Evolutionary conservation across 306 rosid species (phyloP), one percentile per base, ranked within the genome.

Genomic region (Acmispon strigosus): DNA sequence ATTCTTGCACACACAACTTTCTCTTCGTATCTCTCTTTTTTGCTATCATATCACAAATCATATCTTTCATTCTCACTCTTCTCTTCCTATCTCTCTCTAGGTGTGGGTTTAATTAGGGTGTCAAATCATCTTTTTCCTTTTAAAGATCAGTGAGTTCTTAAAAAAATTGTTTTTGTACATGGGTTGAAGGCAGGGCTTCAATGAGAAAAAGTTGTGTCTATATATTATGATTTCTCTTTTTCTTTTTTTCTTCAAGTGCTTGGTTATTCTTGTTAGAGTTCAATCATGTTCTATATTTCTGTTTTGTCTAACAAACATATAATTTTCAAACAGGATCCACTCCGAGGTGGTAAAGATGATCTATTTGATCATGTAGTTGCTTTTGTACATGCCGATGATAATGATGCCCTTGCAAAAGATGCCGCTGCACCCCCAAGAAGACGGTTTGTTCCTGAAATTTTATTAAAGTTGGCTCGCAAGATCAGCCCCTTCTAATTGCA

Each of bases 331-430:
- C 88, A 95, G 99, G 99, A 95, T 85, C 99, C 99, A 18, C 74
- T 95, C 12, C 86, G 97, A 75, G 99, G 99, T 9, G 99, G 99
- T 41, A 86, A 76, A 73, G 94, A 94, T 39, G 95, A 82, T 54
- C 74, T 87, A 75, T 91, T 94, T 70, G 97, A 94, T 43, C 83
- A 82, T 18, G 10, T 84, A 58, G 81, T 94, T 82, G 54, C 92
- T 36, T 52, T 82, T 10, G 70, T 94, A 73, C 99, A 94, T 76
- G 80, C 91, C 5, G 65, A 74, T 55, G 99, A 91, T 47, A 73
- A 74, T 39, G 99, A 86, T 54, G 92, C 96, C 70, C 91, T 84
- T 66, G 84, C 82, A 69, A 76, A 84, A 82, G 90, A 82, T 52
- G 88, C 85, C 6, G 39, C 5, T 65, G 96, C 96, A 12, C 87